Evolutionary conservation across 177 flowering plant genomes (phyloP), one percentile per base, ranked within the genome.

Genomic region (Tripterygium wilfordii): DNA sequence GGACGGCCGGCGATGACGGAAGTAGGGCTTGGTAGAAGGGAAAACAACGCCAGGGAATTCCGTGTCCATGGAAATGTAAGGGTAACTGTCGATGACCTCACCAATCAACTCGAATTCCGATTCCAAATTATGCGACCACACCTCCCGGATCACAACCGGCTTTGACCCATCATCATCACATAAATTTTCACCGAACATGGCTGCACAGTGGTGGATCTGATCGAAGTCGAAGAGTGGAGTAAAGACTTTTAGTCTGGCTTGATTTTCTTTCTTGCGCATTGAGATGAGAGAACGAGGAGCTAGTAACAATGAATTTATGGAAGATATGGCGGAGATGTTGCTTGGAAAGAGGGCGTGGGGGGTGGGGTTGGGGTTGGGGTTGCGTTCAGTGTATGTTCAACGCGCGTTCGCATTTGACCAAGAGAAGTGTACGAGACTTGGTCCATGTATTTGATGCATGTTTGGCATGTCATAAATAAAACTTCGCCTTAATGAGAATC

Each of bases 11-110:
- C 38, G 58, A 0, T 10, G 47, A 10, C 42, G 61, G 42, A 5
- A 12, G 38, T 32, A 26, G n/a, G 50, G 44, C 21, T 17, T 19
- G 15, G 28, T 2, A 5, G 64, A 60, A 1, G 56, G 63, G 62
- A 48, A 56, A 12, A 72, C 53, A n/a, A 72, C 33, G 35, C 74
- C 77, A 27, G 74, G 77, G 21, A 72, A 72, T 44, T 72, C 77
- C 13, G 74, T 72, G 63, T 72, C 77, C 71, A 72, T 72, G 35
- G 79, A 67, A 8, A 67, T 59, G 42, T 32, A 56, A 9, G 66
- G 65, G 53, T 36, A 70, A 1, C 14, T 29, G 18, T 67, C 71
- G 51, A 70, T 57, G 8, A 63, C 10, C 8, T 57, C 33, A 1
- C 60, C 24, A 57, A 74, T 70, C 27, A 62, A 20, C 28, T 54